A percentile compares a stretch with the other conserved stretches of the same genome.
Evolutionary conservation across 2,329 filamentous ascomycete genomes (phyloP).

Genomic region (Clarireedia homoeocarpa): DNA sequence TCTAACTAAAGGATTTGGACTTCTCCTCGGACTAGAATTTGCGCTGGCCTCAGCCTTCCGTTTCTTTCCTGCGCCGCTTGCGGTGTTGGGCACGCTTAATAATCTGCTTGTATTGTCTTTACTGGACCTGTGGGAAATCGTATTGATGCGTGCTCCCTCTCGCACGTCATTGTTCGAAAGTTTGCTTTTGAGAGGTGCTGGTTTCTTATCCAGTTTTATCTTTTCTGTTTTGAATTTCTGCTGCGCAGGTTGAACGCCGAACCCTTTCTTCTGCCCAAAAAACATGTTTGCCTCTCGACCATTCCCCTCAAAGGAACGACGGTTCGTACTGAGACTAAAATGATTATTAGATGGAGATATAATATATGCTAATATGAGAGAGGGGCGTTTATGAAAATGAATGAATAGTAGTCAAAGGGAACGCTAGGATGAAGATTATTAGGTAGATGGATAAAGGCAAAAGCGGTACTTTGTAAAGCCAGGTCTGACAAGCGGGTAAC

Average conservation of each 20-base stretch:
- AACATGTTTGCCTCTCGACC: not conserved
- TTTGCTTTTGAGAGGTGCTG: not conserved
- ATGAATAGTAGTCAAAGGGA: too few species aligned
- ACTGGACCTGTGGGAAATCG: not conserved
- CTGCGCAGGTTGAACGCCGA: not conserved
- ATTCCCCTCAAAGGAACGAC: not conserved
- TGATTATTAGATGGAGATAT: not conserved
- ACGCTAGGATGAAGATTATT: not conserved
- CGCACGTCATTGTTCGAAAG: not conserved
- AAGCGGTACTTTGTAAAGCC: not conserved
- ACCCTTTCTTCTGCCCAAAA: not conserved
- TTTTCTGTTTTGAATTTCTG: not conserved
- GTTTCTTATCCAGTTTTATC: not conserved
- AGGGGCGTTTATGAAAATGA: too few species aligned
- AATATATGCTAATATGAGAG: too few species aligned
- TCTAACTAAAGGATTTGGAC: not conserved
- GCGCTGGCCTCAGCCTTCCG: constrained; percentile 2
- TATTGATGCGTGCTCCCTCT: not conserved
- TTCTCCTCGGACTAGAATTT: not conserved
- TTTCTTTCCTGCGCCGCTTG: not conserved
- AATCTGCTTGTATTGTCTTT: not conserved
- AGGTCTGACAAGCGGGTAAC: not conserved
- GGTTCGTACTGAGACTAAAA: not conserved
- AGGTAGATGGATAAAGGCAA: not conserved
- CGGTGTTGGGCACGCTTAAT: not conserved